phyloP scores from a whole-genome alignment of 805 yeast genomes.

The Zygosaccharomyces bisporus region DNA sequence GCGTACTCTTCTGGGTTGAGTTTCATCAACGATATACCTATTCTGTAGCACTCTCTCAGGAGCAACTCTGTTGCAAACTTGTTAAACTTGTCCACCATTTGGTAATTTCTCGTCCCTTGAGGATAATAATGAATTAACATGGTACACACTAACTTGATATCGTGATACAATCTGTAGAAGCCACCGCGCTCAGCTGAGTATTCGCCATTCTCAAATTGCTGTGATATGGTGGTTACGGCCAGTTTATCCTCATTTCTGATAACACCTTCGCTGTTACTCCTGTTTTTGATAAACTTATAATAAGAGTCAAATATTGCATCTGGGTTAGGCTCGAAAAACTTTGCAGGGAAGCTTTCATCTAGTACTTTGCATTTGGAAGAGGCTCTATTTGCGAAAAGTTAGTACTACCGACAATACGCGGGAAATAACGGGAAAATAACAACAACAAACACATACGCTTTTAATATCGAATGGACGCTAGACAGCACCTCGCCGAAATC shows the following conservation, averaged over 20 bases:
- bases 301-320: slow-evolving; percentile 43
- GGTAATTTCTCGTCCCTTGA: slow-evolving; percentile 48
- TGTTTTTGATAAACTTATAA: slow-evolving; percentile 35
- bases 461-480: slow-evolving; percentile 23
- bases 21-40: slow-evolving; percentile 35
- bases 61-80: slow-evolving; percentile 59
- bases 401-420: slow-evolving; percentile 8
- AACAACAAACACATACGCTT: slow-evolving; percentile 19
- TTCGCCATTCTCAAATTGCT: slow-evolving; percentile 38
- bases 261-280: slow-evolving; percentile 20
- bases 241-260: slow-evolving; percentile 25
- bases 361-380: slow-evolving; percentile 33
- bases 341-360: slow-evolving; percentile 42
- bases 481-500: slow-evolving; percentile 12
- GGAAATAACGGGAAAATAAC: neutral
- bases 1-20: slow-evolving; percentile 11
- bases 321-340: slow-evolving; percentile 47
- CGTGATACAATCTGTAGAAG: slow-evolving; percentile 61
- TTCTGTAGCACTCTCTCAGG: slow-evolving; percentile 54
- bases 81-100: slow-evolving; percentile 57
- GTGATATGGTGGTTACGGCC: slow-evolving; percentile 40
- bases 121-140: slow-evolving; percentile 45
- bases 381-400: slow-evolving; percentile 20
- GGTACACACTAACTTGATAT: slow-evolving; percentile 54
- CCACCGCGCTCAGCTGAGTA: slow-evolving; percentile 40